Evolutionary conservation across 2,329 filamentous ascomycete species (phyloP), one percentile per base, ranked within the genome.

Genomic region (Claviceps arundinis): DNA sequence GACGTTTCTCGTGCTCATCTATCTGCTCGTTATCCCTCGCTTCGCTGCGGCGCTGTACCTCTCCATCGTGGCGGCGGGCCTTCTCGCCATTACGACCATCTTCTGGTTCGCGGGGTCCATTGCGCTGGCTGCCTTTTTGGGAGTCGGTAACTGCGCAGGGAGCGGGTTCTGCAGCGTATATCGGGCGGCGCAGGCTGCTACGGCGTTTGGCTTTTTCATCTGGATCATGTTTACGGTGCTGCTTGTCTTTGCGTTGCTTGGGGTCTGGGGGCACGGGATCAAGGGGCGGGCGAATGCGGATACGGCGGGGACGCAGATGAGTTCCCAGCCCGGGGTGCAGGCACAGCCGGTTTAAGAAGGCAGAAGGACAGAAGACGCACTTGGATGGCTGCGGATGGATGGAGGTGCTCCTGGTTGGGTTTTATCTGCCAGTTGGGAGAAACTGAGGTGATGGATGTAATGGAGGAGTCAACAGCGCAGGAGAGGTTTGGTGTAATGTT

Each of bases 91-190:
- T 24, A 93, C 87, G 9, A 83, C 85, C 70, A 74, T 94, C 52
- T 94, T 94, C 73, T 95, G 89, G 89, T 93, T 96, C 63, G 83
- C 85, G 0, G 89, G 88, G 6, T 85, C 89, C 60, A 82, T 94
- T 58, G 87, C 88, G 0, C 68, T 90, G 11, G 88, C 85, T 0
- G 83, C 81, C 19, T 73, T 74, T 52, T 68, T 89, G 53, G 77
- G 78, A 50, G 73, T 77, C 16, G 70, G 78, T 0, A 67, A 64
- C 8, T 70, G 76, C 52, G 82, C 80, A 62, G 73, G 70, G 43
- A 70, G 68, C 48, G 70, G 66, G 17, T 73, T 71, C 16, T 90
- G 86, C 53, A n/a, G 41, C 41, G 42, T 45, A 13, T 45, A 53
- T 65, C 72, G 73, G 45, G 70, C 77, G 11, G 69, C 77, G 8